Percentiles rank a stretch among this genome's conserved stretches.
These are phyloP conservation scores for Domatiomyces catenatus DNA, from an alignment of 2,329 filamentous ascomycete genomes.

Conservation along the genomic window DNA sequence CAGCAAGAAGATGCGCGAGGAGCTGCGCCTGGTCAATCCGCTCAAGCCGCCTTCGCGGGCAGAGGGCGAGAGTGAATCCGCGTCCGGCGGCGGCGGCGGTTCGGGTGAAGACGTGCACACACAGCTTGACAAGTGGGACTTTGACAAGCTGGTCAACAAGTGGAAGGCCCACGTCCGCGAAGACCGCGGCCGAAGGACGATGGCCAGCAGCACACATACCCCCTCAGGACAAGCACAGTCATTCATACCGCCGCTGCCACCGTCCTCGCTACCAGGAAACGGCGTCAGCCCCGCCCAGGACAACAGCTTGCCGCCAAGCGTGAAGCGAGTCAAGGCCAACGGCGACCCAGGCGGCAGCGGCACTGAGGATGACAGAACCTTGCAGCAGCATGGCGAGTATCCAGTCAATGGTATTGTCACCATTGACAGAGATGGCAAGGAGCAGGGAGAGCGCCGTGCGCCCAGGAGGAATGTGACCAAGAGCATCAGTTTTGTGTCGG, in stretches of 20 bases:
- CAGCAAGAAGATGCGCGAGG: conserved; percentile 17
- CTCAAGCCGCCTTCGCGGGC: conserved; percentile 3
- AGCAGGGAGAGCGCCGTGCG: conserved; percentile 3
- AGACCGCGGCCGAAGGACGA: conserved; percentile 12
- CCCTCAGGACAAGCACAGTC: too few relatives aligned
- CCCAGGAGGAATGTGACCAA: conserved; percentile 8
- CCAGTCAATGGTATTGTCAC: neutral
- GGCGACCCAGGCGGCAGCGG: conserved; percentile 5
- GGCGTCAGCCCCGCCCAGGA: neutral
- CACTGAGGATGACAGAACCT: conserved; percentile 3
- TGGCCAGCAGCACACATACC: neutral
- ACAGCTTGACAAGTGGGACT: conserved; percentile 29
- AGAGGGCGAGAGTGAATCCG: neutral
- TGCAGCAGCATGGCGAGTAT: neutral
- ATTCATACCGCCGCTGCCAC: neutral
- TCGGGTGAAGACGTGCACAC: conserved; percentile 5
- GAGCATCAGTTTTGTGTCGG: conserved; percentile 12
- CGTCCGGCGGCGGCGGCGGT: neutral
- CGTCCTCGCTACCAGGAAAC: neutral
- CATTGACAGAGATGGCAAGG: neutral
- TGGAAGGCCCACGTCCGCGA: conserved; percentile 33
- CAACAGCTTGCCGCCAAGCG: conserved; percentile 6
- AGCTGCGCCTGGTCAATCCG: conserved; percentile 10
- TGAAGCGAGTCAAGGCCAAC: conserved; percentile 8
- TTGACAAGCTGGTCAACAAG: conserved; percentile 32